phyloP scores from a whole-genome alignment of 441 rosid genomes.

The Melastoma candidum region DNA sequence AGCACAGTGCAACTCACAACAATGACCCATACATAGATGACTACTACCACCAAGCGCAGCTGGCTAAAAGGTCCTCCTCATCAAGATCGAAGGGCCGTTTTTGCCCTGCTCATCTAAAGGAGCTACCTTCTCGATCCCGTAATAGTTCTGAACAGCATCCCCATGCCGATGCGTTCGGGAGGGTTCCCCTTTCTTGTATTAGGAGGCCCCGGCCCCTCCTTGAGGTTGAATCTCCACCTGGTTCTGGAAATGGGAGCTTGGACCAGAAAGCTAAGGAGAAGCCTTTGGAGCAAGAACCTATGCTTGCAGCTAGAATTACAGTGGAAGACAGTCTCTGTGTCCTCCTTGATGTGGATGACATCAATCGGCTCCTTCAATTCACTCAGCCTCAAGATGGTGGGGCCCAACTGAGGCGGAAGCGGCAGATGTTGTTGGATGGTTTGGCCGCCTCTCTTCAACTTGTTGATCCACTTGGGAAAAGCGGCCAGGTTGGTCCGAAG shows the following conservation, averaged over 20 bases:
- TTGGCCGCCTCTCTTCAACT: constrained; percentile 83
- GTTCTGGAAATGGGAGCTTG: constrained; percentile 39
- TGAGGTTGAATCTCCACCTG: constrained; percentile 53
- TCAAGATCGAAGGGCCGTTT: constrained; percentile 47
- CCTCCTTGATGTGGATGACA: constrained; percentile 18
- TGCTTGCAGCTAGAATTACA: constrained; percentile 20
- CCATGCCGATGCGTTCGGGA: constrained; percentile 23
- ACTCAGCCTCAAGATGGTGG: constrained; percentile 85
- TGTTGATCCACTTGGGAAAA: constrained; percentile 80
- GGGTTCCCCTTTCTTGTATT: constrained; percentile 13
- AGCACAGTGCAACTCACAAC: constrained; percentile 72
- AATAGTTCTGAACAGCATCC: constrained; percentile 56
- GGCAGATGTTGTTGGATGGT: constrained; percentile 73
- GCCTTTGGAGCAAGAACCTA: constrained; percentile 48
- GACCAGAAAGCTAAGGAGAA: constrained; percentile 52
- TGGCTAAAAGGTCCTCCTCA: constrained; percentile 59
- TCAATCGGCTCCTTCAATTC: constrained; percentile 61
- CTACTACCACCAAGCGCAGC: constrained; percentile 90
- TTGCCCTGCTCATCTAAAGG: constrained; percentile 78
- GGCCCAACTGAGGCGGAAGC: constrained; percentile 58
- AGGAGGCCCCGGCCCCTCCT: constrained; percentile 33
- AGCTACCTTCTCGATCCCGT: constrained; percentile 69
- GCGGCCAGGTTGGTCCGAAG: constrained; percentile 47
- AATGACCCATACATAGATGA: constrained; percentile 81
- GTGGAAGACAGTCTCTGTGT: constrained; percentile 16